Base-by-base conservation (phyloP, 2,329 filamentous ascomycete genomes). In the Chrysoporthe puriensis region DNA sequence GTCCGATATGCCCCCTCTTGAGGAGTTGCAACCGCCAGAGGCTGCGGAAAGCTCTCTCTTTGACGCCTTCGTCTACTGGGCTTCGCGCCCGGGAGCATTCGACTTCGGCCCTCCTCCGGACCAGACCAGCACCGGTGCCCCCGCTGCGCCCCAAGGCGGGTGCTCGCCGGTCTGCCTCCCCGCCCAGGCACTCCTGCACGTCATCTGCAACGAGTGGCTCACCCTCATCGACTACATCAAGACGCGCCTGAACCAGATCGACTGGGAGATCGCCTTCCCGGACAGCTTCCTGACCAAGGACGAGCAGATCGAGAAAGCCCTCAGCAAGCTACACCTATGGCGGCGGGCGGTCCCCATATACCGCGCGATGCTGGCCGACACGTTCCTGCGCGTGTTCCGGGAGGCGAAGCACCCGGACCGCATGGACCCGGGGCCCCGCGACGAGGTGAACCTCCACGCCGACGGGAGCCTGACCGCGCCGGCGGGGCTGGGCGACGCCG, bases 141-240 rank as follows among this genome's bases (percentile, higher is more conserved):
- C 48, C 36, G 40, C 48, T 2, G 21, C 26, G 5, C 56, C 5
- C 3, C 54, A 21, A n/a, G 34, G 44, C 13, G 61, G 67, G 4
- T 64, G 61, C 11, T 70, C 67, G 48, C 61, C 9, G 60, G 70
- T 62, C 16, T 69, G 68, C 42, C 16, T 73, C 16, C 73, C 74
- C 2, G 63, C 72, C 11, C 72, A 72, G 52, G 70, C 70, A 2
- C 72, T 76, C 5, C 59, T 76, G n/a, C 73, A 74, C 42, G 67
- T 74, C 9, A 56, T 74, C 32, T 72, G 69, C 58, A 72, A 71
- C 16, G 74, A 76, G 58, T 75, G 74, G 74, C 69, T 73, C 9
- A 74, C 73, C 0, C 69, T 76, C 62, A 63, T 68, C 9, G 73
- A 75, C 57, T 76, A 75, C 50, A 72, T 76, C 68, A 76, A 74